Evolutionary conservation across 441 rosid species (phyloP).

Genomic region (Iberis amara): DNA sequence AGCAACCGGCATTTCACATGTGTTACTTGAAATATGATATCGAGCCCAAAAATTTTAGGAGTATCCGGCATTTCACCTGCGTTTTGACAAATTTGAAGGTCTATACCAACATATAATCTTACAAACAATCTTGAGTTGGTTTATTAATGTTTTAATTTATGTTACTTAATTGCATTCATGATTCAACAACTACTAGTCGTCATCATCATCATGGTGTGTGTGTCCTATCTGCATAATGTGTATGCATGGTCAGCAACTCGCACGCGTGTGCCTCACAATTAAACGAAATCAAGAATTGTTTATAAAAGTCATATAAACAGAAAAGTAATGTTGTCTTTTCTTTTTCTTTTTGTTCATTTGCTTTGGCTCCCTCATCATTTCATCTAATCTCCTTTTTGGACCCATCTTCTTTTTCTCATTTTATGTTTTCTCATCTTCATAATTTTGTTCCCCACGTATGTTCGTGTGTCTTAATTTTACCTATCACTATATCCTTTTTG

Average conservation of each 20-base stretch:
- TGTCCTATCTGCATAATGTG: slow-evolving; percentile 1
- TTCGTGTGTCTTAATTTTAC: slow-evolving; percentile 22
- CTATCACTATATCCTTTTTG: slow-evolving; percentile 15
- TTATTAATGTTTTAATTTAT: too few species aligned
- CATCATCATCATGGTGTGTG: slow-evolving; percentile 13
- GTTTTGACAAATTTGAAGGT: too few species aligned
- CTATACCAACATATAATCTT: too few species aligned
- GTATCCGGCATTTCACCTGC: too few species aligned
- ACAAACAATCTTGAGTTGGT: too few species aligned
- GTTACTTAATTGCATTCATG: too few species aligned
- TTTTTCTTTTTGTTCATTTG: slow-evolving; percentile 14
- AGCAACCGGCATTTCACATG: too few species aligned
- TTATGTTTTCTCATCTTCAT: slow-evolving; percentile 23
- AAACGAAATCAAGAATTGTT: slow-evolving; percentile 18
- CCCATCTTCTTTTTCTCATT: slow-evolving; percentile 27
- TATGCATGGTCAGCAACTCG: slow-evolving; percentile 3
- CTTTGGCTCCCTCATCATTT: slow-evolving; percentile 24
- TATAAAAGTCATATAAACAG: slow-evolving; percentile 20
- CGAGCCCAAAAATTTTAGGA: too few species aligned
- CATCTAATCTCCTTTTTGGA: slow-evolving; percentile 30
- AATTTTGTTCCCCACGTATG: slow-evolving; percentile 32
- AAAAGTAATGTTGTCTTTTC: slow-evolving; percentile 17
- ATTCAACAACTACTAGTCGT: slow-evolving; percentile 8
- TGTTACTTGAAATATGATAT: too few species aligned
- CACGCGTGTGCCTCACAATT: slow-evolving; percentile 28